These are phyloP conservation scores for Acacia crassicarpa DNA, from an alignment of 306 rosid species.

Conservation along the genomic window DNA sequence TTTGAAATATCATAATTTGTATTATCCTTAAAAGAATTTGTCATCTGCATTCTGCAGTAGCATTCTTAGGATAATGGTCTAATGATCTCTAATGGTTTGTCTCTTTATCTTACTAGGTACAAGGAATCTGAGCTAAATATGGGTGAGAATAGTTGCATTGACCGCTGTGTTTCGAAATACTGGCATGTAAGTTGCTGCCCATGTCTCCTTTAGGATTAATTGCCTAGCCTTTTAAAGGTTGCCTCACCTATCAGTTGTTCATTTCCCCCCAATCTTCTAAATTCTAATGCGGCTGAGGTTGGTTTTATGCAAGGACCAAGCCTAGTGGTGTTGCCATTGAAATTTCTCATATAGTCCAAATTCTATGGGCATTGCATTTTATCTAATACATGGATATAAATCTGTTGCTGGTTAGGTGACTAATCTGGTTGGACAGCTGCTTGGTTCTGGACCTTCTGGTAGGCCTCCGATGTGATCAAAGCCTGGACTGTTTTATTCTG, in stretches of 20 bases:
- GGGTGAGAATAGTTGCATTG: slow-evolving; percentile 99
- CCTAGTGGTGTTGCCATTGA: slow-evolving; percentile 3
- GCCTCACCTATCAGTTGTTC: neutral
- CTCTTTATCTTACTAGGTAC: slow-evolving; percentile 56
- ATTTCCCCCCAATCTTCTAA: neutral
- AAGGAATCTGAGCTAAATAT: slow-evolving; percentile 93
- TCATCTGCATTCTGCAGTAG: neutral
- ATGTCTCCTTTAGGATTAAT: slow-evolving; percentile 4
- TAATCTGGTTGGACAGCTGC: slow-evolving; percentile 79
- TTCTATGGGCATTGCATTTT: neutral
- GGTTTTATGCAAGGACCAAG: neutral
- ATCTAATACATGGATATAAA: neutral
- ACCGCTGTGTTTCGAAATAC: slow-evolving; percentile 94
- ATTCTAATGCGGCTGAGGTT: neutral
- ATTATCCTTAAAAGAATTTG: neutral
- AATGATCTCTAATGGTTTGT: slow-evolving; percentile 4
- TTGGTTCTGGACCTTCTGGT: slow-evolving; percentile 56
- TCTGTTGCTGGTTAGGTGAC: slow-evolving; percentile 60
- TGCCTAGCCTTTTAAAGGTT: neutral
- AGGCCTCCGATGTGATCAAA: slow-evolving; percentile 58
- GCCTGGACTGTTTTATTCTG: neutral
- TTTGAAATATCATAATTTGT: neutral
- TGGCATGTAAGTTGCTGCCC: slow-evolving; percentile 75
- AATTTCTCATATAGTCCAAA: neutral
- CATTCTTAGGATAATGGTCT: neutral